Conservation (phyloP, 192 early-diverging fungal species). For the Mortierella alpina region DNA sequence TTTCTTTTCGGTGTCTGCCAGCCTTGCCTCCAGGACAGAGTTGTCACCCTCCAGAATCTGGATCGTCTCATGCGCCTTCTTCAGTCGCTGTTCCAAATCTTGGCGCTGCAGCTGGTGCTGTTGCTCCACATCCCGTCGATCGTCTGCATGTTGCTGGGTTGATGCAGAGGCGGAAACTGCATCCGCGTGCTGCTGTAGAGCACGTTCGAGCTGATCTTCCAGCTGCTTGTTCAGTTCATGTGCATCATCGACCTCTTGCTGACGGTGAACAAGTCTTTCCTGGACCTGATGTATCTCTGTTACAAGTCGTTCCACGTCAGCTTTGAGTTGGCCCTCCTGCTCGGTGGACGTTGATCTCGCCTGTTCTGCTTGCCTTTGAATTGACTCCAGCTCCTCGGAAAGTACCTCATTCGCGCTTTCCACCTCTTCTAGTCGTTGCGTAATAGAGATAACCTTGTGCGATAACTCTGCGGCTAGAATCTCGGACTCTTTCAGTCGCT, state of each 20-base stretch:
- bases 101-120: constrained; percentile 26
- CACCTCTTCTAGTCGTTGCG: constrained; percentile 28
- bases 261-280: constrained; percentile 19
- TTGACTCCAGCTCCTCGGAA: constrained; percentile 29
- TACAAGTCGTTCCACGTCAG: constrained; percentile 45
- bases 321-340: constrained; percentile 32
- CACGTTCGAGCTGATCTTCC: constrained; percentile 30
- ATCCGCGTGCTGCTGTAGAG: constrained; percentile 27
- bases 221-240: constrained; percentile 42
- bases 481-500: constrained; percentile 35
- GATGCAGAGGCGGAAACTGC: constrained; percentile 10
- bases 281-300: constrained; percentile 40
- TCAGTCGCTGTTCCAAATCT: constrained; percentile 34
- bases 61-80: constrained; percentile 28
- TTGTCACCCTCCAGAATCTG: constrained; percentile 29
- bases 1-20: constrained; percentile 43
- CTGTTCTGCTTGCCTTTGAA: constrained; percentile 14
- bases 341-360: constrained; percentile 7
- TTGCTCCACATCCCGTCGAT: constrained; percentile 9
- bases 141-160: background rate
- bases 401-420: constrained; percentile 34
- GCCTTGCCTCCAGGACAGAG: constrained; percentile 29
- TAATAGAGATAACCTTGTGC: constrained; percentile 45
- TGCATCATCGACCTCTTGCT: constrained; percentile 30
- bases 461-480: constrained; percentile 42